Evolutionary conservation across 108 stramenopile species (phyloP).

Genomic region (Epithemia pelagica): DNA sequence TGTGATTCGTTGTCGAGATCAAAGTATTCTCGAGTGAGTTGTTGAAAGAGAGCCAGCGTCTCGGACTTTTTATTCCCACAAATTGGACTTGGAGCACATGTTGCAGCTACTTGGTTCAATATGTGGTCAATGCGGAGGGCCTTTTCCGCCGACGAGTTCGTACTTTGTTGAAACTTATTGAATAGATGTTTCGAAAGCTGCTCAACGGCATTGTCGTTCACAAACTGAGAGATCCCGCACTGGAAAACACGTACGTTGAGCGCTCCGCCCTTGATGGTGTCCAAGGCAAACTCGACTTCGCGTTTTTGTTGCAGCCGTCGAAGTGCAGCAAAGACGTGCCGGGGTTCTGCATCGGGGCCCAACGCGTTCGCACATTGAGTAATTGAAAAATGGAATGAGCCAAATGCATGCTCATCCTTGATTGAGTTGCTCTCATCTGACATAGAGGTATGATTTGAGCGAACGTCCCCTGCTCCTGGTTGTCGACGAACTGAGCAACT

Average conservation of each 20-base stretch:
- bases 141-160: constrained; percentile 42
- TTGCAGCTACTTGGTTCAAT: constrained; percentile 35
- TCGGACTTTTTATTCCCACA: constrained; percentile 30
- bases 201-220: constrained; percentile 8
- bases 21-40: constrained; percentile 49
- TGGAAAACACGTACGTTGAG: constrained; percentile 44
- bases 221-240: constrained; percentile 37
- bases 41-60: constrained; percentile 53
- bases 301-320: constrained; percentile 56
- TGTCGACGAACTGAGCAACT: constrained; percentile 41
- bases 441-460: neutral
- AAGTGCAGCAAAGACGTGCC: constrained; percentile 83
- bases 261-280: constrained; percentile 32
- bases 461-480: constrained; percentile 9
- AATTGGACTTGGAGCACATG: constrained; percentile 12
- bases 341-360: constrained; percentile 63
- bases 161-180: constrained; percentile 39
- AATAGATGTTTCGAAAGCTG: constrained; percentile 25
- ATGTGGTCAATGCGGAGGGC: constrained; percentile 64
- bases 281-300: constrained; percentile 69
- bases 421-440: neutral
- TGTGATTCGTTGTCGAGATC: constrained; percentile 9
- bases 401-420: constrained; percentile 5
- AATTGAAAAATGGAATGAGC: constrained; percentile 69
- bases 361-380: constrained; percentile 51